Percentiles rank a stretch among this genome's conserved stretches.
Conservation (phyloP, 768 basidiomycete genomes). For the Serendipita sp. region DNA sequence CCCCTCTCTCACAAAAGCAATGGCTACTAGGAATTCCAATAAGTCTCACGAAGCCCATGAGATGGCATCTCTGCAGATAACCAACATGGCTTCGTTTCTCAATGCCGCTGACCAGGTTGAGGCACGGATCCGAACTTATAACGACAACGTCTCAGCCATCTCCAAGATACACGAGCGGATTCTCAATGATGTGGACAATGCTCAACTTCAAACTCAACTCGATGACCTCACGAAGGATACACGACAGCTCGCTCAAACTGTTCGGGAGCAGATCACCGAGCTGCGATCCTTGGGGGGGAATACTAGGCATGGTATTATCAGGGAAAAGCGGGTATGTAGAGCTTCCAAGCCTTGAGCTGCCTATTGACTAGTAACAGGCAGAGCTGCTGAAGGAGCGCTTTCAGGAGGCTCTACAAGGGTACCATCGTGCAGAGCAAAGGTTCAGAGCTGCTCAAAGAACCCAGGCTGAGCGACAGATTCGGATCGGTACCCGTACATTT, state of each 20-base stretch:
- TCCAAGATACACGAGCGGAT: conserved; percentile 20
- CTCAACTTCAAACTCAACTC: conserved; percentile 24
- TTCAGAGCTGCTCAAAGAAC: conserved; percentile 17
- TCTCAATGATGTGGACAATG: conserved; percentile 19
- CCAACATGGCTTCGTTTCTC: neutral
- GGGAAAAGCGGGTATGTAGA: conserved; percentile 55
- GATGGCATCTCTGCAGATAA: conserved; percentile 8
- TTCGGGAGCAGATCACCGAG: conserved; percentile 44
- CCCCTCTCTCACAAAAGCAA: too few species aligned
- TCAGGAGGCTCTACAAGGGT: conserved; percentile 20
- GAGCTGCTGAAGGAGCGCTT: conserved; percentile 15
- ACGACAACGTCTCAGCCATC: conserved; percentile 15
- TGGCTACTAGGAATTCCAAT: too few species aligned
- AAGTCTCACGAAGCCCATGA: too few species aligned
- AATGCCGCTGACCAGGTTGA: neutral
- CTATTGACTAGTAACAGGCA: conserved; percentile 5
- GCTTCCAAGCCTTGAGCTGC: neutral
- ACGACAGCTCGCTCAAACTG: conserved; percentile 35
- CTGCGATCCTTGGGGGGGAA: conserved; percentile 49
- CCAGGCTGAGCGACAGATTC: conserved; percentile 19
- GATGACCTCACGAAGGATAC: conserved; percentile 49
- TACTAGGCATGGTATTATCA: conserved; percentile 44
- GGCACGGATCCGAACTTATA: neutral
- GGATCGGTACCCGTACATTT: conserved; percentile 17
- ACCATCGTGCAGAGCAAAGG: conserved; percentile 18